Evolutionary conservation across 1,284 basidiomycete species (phyloP).

Genomic region (Papiliotrema nemorosa): DNA sequence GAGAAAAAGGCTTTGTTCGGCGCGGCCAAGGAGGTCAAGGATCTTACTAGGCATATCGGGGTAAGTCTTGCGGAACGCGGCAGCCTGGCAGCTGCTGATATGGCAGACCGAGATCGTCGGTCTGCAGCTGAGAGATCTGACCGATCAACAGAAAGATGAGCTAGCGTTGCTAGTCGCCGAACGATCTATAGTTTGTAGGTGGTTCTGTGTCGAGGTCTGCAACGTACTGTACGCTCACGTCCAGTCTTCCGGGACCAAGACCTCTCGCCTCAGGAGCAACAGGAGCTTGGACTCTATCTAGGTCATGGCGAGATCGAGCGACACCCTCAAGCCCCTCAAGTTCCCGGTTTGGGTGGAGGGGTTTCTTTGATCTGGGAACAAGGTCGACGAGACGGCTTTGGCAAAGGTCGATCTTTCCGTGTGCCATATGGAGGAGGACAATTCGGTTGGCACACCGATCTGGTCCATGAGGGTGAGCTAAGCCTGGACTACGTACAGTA

Average conservation of each 20-base stretch:
- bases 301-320: constrained; percentile 52
- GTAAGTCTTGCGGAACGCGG: constrained; percentile 11
- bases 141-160: constrained; percentile 36
- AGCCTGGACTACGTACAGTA: too few species aligned
- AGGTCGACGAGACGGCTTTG: constrained; percentile 17
- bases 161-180: constrained; percentile 35
- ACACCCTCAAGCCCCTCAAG: constrained; percentile 60
- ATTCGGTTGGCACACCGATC: constrained; percentile 65
- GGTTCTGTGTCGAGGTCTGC: not conserved
- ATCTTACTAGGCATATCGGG: constrained; percentile 36
- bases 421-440: constrained; percentile 25
- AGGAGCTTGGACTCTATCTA: constrained; percentile 35
- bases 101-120: constrained; percentile 37
- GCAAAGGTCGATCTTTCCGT: constrained; percentile 7
- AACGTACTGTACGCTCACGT: not conserved
- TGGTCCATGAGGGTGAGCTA: constrained; percentile 61
- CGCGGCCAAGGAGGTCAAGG: constrained; percentile 33
- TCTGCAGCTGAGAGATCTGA: constrained; percentile 31
- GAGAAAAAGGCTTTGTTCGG: constrained; percentile 42
- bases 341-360: constrained; percentile 17
- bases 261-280: constrained; percentile 30
- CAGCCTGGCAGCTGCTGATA: not conserved
- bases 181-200: constrained; percentile 34
- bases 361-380: constrained; percentile 25
- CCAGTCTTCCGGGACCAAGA: constrained; percentile 41